Evolutionary conservation across 257 asterid species (phyloP), one percentile per base, ranked within the genome.

Genomic region (Penstemon barbatus): DNA sequence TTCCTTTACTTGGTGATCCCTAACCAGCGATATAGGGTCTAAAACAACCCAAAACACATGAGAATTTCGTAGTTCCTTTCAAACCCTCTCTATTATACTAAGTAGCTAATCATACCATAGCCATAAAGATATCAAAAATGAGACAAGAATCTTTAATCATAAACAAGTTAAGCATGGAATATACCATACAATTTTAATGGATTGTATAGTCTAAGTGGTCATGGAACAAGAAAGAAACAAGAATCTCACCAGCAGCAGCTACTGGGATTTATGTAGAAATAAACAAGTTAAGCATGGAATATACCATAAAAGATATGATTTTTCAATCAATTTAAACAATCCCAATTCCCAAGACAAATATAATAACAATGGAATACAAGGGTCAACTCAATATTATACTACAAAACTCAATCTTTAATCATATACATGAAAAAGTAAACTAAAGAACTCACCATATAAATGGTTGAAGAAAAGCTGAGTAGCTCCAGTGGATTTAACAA

Each of bases 1-100:
- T 74, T 90, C 96, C 86, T 92, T 92, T 52, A 82, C 87, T 36
- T 90, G 84, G 70, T 92, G 98, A 87, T 92, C 98, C 72, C 93
- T 81, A 63, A 87, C 93, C 68, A 92, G 88, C 7, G 97, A 92
- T 71, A 92, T 76, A 37, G 97, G 97, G 71, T 92, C 98, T 92
- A 70, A 80, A 76, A 77, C 18, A 25, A 25, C 33, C 2, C 33
- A 62, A 66, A 63, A 61, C 57, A 72, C 68, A 45, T 39, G 15
- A 15, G 68, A 10, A 2, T 0, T 74, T 78, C 56, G 71, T n/a
- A 59, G 38, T 38, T 37, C 65, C 8, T 40, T 12, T 46, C 67
- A 72, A 4, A 57, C 25, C 6, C 4, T 38, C 13, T 8, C 37
- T 25, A 25, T 25, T 25, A 25, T 25, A 25, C 33, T 25, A 25